These are phyloP conservation scores for Chloromonas sp. DNA, from an alignment of 163 green algal genomes.

Conservation along the genomic window DNA sequence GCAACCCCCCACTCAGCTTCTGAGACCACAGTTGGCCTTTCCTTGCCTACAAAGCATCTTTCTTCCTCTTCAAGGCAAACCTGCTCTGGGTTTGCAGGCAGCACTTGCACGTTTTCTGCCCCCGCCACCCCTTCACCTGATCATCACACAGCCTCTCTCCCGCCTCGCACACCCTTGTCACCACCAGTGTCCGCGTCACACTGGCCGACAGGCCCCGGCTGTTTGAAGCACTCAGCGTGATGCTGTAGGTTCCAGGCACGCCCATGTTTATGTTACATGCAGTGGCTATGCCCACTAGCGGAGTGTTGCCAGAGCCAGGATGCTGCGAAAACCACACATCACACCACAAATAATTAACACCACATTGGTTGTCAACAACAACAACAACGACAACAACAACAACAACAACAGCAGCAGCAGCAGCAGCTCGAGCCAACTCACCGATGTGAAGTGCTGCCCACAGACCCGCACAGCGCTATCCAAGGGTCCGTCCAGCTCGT, in stretches of 20 bases:
- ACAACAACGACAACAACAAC: no score
- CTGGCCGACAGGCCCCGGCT: conserved; percentile 24
- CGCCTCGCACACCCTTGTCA: conserved; percentile 21
- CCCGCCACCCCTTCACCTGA: conserved; percentile 2
- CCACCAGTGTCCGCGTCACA: conserved; percentile 15
- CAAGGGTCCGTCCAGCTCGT: conserved; percentile 16
- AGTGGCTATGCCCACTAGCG: neutral
- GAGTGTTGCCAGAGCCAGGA: neutral
- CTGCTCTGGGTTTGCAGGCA: no score
- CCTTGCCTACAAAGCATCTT: no score
- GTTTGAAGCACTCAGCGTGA: conserved; percentile 35
- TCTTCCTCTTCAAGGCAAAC: no score
- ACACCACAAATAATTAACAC: no score
- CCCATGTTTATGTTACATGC: conserved; percentile 23
- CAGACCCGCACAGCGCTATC: conserved; percentile 17
- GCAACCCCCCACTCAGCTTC: no score
- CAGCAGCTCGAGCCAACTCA: no score
- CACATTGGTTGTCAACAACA: no score
- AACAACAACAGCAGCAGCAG: no score
- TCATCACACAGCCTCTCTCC: conserved; percentile 34
- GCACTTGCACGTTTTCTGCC: no score
- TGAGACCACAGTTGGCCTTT: no score
- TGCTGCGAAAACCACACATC: neutral
- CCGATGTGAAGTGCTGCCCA: conserved; percentile 3
- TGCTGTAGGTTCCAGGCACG: conserved; percentile 24